These are phyloP conservation scores for Cymbidium sinense DNA, from an alignment of 106 monocot species.

Conservation along the genomic window DNA sequence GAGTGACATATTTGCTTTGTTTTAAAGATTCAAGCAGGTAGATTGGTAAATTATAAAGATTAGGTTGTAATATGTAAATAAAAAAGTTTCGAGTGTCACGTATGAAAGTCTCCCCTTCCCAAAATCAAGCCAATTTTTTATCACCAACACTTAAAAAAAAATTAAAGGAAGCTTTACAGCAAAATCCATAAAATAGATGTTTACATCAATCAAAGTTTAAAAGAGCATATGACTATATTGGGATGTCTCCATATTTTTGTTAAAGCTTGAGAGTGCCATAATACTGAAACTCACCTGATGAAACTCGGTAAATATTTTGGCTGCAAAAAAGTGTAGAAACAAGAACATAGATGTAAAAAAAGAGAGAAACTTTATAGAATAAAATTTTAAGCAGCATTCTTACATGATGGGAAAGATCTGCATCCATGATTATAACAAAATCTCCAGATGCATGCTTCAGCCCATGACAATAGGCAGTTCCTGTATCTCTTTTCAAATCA, in stretches of 20 bases:
- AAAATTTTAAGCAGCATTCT: slow-evolving; percentile 11
- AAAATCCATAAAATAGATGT: neutral
- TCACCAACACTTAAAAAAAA: neutral
- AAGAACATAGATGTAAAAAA: neutral
- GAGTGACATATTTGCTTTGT: too few species aligned
- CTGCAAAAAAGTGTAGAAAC: slow-evolving; percentile 42
- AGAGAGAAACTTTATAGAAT: neutral
- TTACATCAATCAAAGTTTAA: neutral
- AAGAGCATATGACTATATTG: neutral
- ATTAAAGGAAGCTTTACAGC: neutral
- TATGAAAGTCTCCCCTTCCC: too few species aligned
- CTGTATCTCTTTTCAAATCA: slow-evolving; percentile 28
- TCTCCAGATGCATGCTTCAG: slow-evolving; percentile 92
- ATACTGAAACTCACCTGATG: slow-evolving; percentile 50
- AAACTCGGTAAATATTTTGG: slow-evolving; percentile 95
- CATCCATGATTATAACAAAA: slow-evolving; percentile 97
- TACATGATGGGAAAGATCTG: slow-evolving; percentile 99
- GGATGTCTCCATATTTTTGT: neutral
- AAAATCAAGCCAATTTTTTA: neutral
- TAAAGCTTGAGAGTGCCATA: neutral
- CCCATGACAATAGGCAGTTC: slow-evolving; percentile 95
- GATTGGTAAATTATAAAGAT: too few species aligned
- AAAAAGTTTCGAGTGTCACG: too few species aligned
- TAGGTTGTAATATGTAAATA: too few species aligned
- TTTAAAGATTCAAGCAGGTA: too few species aligned